phyloP scores from a whole-genome alignment of 192 early-diverging fungal species.

The Coemansia sp. region DNA sequence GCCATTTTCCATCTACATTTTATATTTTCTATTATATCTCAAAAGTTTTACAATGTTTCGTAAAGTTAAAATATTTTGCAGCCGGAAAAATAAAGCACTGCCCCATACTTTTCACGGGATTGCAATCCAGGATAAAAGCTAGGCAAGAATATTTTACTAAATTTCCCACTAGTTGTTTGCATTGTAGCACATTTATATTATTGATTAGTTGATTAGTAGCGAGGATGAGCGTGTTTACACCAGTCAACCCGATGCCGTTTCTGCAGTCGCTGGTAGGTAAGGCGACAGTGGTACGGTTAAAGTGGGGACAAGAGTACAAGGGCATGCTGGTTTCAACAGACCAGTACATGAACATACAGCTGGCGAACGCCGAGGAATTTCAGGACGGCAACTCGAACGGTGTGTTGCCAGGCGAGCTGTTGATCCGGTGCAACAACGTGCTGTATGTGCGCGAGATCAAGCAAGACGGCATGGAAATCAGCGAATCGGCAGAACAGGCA shows the following conservation, averaged over 20 bases:
- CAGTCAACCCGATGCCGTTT: constrained; percentile 98
- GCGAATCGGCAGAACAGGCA: background rate
- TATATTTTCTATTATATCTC: constrained; percentile 1
- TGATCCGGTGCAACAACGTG: constrained; percentile 90
- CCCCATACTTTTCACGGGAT: no score
- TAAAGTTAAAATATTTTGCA: no score
- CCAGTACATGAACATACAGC: constrained; percentile 97
- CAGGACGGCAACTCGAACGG: constrained; percentile 88
- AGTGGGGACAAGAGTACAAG: constrained; percentile 99
- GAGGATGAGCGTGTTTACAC: constrained; percentile 61
- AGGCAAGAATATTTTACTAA: no score
- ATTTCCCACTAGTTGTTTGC: background rate
- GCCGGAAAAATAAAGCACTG: no score
- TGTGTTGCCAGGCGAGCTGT: constrained; percentile 80
- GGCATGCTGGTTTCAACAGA: constrained; percentile 87
- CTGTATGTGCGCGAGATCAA: constrained; percentile 73
- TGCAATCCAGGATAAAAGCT: no score
- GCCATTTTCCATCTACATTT: constrained; percentile 2
- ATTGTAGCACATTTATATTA: constrained; percentile 4
- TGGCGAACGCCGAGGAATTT: constrained; percentile 93
- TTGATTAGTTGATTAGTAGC: background rate
- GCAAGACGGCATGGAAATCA: constrained; percentile 25
- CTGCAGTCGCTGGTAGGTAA: constrained; percentile 90
- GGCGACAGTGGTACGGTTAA: constrained; percentile 88
- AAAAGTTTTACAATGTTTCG: background rate